Conservation (phyloP, 345 rosid species). For the Linum lewisii region DNA sequence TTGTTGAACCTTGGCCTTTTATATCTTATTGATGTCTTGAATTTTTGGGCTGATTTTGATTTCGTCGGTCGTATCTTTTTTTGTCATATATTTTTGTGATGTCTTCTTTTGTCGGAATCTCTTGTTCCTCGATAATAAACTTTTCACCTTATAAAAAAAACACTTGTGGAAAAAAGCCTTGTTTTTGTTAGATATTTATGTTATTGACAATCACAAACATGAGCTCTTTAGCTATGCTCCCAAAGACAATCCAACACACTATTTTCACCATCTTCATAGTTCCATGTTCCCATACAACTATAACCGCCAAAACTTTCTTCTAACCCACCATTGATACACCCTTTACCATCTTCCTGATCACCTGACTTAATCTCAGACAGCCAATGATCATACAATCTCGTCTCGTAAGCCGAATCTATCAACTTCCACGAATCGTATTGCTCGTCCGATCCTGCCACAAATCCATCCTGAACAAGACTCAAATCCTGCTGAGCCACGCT, state of each 20-base stretch:
- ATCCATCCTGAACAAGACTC: conserved; percentile 1
- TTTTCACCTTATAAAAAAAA: no score
- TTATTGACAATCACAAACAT: no score
- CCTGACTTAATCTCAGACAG: conserved; percentile 26
- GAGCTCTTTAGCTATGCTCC: neutral
- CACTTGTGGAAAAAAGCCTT: no score
- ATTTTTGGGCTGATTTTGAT: no score
- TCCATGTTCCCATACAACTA: neutral
- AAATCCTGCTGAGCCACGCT: conserved; percentile 12
- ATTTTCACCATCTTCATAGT: neutral
- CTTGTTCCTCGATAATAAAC: no score
- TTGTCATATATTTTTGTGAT: no score
- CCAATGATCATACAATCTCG: conserved; percentile 38
- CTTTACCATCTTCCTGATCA: conserved; percentile 22
- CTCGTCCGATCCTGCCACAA: conserved; percentile 5
- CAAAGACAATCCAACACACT: neutral
- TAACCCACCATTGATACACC: neutral
- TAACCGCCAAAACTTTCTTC: no score
- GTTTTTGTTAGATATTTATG: no score
- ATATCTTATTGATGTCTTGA: no score
- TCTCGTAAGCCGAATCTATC: conserved; percentile 43
- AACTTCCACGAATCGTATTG: conserved; percentile 2
- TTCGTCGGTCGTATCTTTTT: no score
- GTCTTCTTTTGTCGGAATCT: no score
- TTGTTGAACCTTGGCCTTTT: no score